Percentiles rank a stretch among this genome's conserved stretches.
phyloP scores from a whole-genome alignment of 2,329 filamentous ascomycete genomes.

The Mycocentrospora acerina region DNA sequence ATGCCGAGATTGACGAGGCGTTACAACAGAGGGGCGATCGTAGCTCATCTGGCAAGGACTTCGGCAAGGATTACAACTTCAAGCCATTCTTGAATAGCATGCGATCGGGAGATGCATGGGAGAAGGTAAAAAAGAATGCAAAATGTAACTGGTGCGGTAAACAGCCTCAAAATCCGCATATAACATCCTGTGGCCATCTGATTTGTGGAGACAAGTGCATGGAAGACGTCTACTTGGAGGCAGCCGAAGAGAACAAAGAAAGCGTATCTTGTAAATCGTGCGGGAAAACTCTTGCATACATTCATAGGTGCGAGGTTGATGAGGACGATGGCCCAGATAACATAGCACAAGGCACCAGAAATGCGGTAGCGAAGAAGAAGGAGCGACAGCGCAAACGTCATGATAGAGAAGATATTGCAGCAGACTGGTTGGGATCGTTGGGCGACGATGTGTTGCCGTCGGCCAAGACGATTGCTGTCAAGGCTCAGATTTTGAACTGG shows the following conservation, averaged over 20 bases:
- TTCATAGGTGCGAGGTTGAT: constrained; percentile 24
- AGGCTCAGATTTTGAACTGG: constrained; percentile 50
- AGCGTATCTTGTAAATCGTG: constrained; percentile 37
- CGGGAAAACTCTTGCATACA: constrained; percentile 23
- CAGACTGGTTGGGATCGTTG: constrained; percentile 42
- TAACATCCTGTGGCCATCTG: constrained; percentile 58
- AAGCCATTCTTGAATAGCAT: constrained; percentile 43
- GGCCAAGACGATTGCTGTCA: constrained; percentile 50
- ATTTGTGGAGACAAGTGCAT: constrained; percentile 56
- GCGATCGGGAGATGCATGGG: constrained; percentile 35
- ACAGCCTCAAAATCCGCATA: constrained; percentile 42
- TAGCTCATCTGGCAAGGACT: constrained; percentile 26
- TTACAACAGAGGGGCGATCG: background rate
- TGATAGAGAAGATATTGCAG: constrained; percentile 30
- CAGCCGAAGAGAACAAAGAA: constrained; percentile 18
- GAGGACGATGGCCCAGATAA: constrained; percentile 10
- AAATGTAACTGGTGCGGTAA: constrained; percentile 48
- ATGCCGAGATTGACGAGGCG: constrained; percentile 3
- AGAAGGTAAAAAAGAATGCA: constrained; percentile 45
- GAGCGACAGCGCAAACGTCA: constrained; percentile 11
- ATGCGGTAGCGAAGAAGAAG: constrained; percentile 15
- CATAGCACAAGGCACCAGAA: constrained; percentile 17
- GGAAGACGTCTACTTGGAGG: constrained; percentile 26
- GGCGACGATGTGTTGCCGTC: constrained; percentile 45
- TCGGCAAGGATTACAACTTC: constrained; percentile 46